Evolutionary conservation across 2,329 filamentous ascomycete species (phyloP), one percentile per base, ranked within the genome.

Genomic region (Oidium heveae): DNA sequence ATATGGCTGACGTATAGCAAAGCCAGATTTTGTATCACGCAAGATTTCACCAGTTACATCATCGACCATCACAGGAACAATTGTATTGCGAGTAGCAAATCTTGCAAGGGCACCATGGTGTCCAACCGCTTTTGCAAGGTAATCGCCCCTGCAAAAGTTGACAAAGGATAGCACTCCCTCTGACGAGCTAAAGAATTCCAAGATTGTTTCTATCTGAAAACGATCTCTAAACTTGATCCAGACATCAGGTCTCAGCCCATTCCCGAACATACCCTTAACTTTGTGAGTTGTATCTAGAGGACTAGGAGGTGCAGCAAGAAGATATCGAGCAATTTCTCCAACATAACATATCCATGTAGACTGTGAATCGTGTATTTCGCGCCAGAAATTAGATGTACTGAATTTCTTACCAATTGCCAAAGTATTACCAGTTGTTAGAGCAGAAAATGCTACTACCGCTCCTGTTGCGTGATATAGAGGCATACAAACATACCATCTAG

Each of bases 121-220:
- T 1, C 83, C 84, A 2, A 88, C 81, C 32, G 74, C 71, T 4
- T 76, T 73, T 7, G 75, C 72, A 4, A 74, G 70, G 63, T 78
- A 86, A 24, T 79, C 76, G 1, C 82, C 75, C 54, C 72, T 69
- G 54, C 74, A 75, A 22, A 72, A 65, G 61, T 83, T 84, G 55
- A 77, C 66, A 10, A 86, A 68, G 0, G 66, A 65, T 60, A 87
- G 74, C 52, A 85, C 72, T 33, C 82, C 81, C 66, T 88, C 84
- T 1, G 80, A 84, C 56, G 79, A 83, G 64, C 82, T 84, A 71
- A 86, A 88, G 67, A 88, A 86, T 65, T 88, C 84, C 57, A 69
- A 70, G 1, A 88, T 75, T 32, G 74, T 72, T 13, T 71, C 66
- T 59, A 84, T 74, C 53, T 73, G 74, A 63, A 82, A 83, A 13